These are phyloP conservation scores for Corchorus capsularis DNA, from an alignment of 345 rosid genomes.

Conservation along the genomic window DNA sequence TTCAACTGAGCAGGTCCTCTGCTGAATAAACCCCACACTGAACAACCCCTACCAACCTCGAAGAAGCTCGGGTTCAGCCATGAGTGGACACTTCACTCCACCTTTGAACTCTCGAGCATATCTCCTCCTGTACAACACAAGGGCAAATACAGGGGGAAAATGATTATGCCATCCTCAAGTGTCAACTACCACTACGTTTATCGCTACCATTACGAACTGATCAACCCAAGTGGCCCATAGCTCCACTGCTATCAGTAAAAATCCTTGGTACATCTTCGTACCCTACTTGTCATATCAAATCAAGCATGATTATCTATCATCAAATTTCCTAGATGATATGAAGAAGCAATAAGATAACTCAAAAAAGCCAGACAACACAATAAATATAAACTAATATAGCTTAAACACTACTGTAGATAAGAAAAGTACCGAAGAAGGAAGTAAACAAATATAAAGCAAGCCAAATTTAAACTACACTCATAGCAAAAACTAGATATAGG, in stretches of 20 bases:
- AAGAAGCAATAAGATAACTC: constrained; percentile 19
- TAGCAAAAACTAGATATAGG: constrained; percentile 49
- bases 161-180: constrained; percentile 68
- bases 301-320: constrained; percentile 32
- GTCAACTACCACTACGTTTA: constrained; percentile 68
- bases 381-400: constrained; percentile 37
- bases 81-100: constrained; percentile 52
- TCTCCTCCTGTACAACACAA: constrained; percentile 71
- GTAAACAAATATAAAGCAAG: constrained; percentile 62
- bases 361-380: constrained; percentile 29
- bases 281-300: constrained; percentile 37
- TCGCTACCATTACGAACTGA: constrained; percentile 47
- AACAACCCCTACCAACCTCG: constrained; percentile 31
- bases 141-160: constrained; percentile 69
- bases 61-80: constrained; percentile 54
- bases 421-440: constrained; percentile 43
- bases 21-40: constrained; percentile 41
- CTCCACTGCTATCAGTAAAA: constrained; percentile 41
- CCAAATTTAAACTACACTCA: constrained; percentile 71
- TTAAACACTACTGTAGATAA: constrained; percentile 53
- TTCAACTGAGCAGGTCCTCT: constrained; percentile 38
- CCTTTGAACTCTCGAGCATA: constrained; percentile 57
- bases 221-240: constrained; percentile 41
- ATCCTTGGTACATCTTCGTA: constrained; percentile 35
- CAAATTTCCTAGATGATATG: constrained; percentile 20